Evolutionary conservation across 1,284 basidiomycete genomes (phyloP), one percentile per base, ranked within the genome.

Genomic region (Entoloma clypeatum): DNA sequence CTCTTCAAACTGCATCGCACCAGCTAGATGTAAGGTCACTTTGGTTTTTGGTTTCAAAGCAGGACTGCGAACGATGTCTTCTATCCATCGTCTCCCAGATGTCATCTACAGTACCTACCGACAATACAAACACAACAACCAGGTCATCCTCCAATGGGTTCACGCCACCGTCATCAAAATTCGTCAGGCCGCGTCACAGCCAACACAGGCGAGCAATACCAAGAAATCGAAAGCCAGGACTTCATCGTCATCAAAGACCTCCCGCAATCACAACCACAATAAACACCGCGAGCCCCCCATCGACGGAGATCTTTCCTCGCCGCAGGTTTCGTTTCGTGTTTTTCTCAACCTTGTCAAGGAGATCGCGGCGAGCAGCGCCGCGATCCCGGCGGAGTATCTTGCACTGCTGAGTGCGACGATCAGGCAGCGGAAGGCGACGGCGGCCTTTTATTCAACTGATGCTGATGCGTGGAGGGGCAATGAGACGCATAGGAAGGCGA

Each of bases 271-370:
- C 8, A 23, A 32, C 24, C 11, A 25, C 8, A 2, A 13, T 8
- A 31, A 40, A 23, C n/a, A n/a, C n/a, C n/a, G n/a, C n/a, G n/a
- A n/a, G n/a, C n/a, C n/a, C n/a, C 13, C 26, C 16, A 10, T 30
- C 5, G 22, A 21, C n/a, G 34, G 29, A 10, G 27, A 31, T 16
- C 38, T 39, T 32, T 25, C 32, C 5, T 22, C 17, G 4, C 33
- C 40, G 14, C 18, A 10, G 10, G 11, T 27, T 4, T 4, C 40
- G n/a, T 36, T 42, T 17, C 11, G 8, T 9, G 7, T 42, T 41
- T 22, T 50, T 23, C 24, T 42, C 19, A 37, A 44, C 23, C 37
- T 51, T 40, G 18, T 44, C 33, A 41, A 43, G 41, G 31, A 53
- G 44, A 27, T 48, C 42, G 41, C 46, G 21, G n/a, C 50, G 41